Evolutionary conservation across 495 filamentous ascomycete species (phyloP), one percentile per base, ranked within the genome.

Genomic region (Aspergillus carlsbadensis): DNA sequence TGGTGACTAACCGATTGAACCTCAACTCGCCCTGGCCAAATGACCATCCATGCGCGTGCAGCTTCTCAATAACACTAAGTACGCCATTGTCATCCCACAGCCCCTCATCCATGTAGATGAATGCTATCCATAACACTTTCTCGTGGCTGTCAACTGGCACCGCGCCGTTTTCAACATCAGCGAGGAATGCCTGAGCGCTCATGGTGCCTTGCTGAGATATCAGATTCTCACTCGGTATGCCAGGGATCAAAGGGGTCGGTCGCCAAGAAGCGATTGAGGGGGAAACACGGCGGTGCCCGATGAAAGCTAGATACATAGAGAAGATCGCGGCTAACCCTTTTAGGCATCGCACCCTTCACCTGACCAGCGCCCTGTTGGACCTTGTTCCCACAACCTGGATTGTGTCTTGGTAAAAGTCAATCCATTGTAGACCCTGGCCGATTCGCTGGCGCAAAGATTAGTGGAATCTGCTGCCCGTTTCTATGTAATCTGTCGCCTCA

Each of bases 11-110:
- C 62, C 62, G 62, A 55, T 65, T 65, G 35, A 65, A 53, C 33
- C 52, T 52, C 44, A 65, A 61, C 37, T 65, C 62, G 17, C 62
- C 62, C 54, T 61, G 29, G 34, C 58, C 58, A 51, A 65, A 65
- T 40, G 62, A 65, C 62, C 54, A 61, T 35, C 58, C 54, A 35
- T 51, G 37, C 41, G 55, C 46, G 55, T 65, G 62, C 44, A 65
- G 58, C 54, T 65, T 65, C 44, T 65, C 62, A 7, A 65, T 48
- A 18, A 58, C 46, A 53, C 57, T 51, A 39, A 65, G 55, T 10
- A 65, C 55, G 33, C 62, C 62, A 31, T 46, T 58, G 34, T 24
- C 59, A 22, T 1, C 14, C 62, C 62, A 65, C 26, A 61, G 55
- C 56, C n/a, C 54, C 42, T 65, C 46, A 53, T 65, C 44, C 37